Percentiles rank a stretch among this genome's conserved stretches.
These are phyloP conservation scores for Coemansia sp. DNA, from an alignment of 192 early-diverging fungal genomes.

Conservation along the genomic window DNA sequence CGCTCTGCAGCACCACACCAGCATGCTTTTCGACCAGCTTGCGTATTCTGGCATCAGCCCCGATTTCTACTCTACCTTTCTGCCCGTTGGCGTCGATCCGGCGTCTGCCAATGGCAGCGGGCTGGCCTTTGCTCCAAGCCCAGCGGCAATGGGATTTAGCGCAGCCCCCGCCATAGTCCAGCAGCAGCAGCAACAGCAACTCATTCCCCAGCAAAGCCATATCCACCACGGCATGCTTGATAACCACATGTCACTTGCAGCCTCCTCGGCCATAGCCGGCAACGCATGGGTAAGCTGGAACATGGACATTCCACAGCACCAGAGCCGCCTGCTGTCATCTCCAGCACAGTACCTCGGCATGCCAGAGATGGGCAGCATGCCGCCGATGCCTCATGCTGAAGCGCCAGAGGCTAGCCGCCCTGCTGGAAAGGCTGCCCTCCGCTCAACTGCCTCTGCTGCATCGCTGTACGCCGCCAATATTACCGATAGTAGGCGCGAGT, in stretches of 20 bases:
- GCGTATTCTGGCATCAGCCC: slow-evolving; percentile 9
- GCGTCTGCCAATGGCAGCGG: neutral
- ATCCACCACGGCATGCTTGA: slow-evolving; percentile 8
- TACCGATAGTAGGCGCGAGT: slow-evolving; percentile 50
- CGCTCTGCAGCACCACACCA: slow-evolving; percentile 21
- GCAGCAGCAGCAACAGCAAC: slow-evolving; percentile 14
- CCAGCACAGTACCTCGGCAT: slow-evolving; percentile 2
- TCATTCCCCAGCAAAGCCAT: neutral
- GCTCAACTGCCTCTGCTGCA: slow-evolving; percentile 11
- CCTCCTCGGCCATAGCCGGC: slow-evolving; percentile 11
- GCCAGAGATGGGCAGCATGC: slow-evolving; percentile 6
- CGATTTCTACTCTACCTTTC: slow-evolving; percentile 36
- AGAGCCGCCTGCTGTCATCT: neutral
- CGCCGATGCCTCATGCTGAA: neutral
- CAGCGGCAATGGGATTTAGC: too few relatives aligned
- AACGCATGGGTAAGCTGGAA: slow-evolving; percentile 37
- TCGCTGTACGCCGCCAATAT: slow-evolving; percentile 44
- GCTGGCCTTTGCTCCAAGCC: too few relatives aligned
- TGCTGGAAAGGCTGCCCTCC: neutral
- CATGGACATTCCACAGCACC: slow-evolving; percentile 18
- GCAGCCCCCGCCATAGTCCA: neutral
- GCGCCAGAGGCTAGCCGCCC: neutral
- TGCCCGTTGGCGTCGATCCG: slow-evolving; percentile 14
- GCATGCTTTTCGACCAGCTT: slow-evolving; percentile 25
- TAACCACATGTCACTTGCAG: slow-evolving; percentile 24